Evolutionary conservation across 495 filamentous ascomycete genomes (phyloP).

Genomic region (Glonium stellatum): DNA sequence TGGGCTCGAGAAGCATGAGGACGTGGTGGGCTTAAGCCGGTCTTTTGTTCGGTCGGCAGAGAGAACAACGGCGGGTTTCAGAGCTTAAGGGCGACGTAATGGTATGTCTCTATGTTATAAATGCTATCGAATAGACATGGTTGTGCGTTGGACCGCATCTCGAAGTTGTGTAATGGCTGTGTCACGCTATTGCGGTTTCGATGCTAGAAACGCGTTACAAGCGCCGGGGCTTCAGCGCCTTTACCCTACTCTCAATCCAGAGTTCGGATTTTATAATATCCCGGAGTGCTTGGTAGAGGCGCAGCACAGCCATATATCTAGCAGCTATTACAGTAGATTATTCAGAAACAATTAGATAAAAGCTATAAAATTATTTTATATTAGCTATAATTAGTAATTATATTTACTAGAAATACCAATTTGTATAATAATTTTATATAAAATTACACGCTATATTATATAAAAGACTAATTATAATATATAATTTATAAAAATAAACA

Average conservation of each 20-base stretch:
- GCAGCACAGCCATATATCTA: slow-evolving; percentile 3
- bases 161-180: no score
- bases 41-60: background rate
- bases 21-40: background rate
- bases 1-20: background rate
- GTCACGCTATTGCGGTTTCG: no score
- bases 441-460: background rate
- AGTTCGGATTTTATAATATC: slow-evolving; percentile 8
- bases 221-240: background rate
- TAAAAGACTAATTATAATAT: background rate
- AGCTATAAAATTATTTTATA: slow-evolving; percentile 1
- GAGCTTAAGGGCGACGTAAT: background rate
- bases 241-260: slow-evolving; percentile 5
- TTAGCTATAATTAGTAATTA: slow-evolving; percentile 10
- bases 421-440: background rate
- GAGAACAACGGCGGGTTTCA: background rate
- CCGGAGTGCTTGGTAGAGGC: slow-evolving; percentile 6
- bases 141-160: no score
- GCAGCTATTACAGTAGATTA: slow-evolving; percentile 12
- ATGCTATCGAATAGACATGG: no score
- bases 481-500: background rate
- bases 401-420: slow-evolving; percentile 7
- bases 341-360: background rate
- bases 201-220: background rate
- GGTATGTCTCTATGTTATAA: no score